Evolutionary conservation across 2,329 filamentous ascomycete species (phyloP), one percentile per base, ranked within the genome.

Genomic region (Bipolaris victoriae): DNA sequence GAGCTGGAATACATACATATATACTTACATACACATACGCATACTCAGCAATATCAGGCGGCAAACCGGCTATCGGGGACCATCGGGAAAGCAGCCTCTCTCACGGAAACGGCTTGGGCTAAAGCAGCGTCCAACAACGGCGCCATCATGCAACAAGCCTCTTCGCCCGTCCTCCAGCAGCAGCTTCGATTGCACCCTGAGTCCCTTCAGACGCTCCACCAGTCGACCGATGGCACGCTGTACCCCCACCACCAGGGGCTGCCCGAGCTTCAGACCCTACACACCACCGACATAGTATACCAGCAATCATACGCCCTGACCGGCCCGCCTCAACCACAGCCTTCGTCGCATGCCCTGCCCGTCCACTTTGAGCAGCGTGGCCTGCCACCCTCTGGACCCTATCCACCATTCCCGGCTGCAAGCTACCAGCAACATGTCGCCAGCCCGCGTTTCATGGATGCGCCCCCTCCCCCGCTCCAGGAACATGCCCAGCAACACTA

Each of bases 251-350:
- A 60, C 7, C 63, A 63, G 36, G 35, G 66, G 62, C 79, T 64
- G 67, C 78, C 65, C 13, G 60, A 66, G 50, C 72, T 82, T 24
- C 75, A 78, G 58, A 67, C 65, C 49, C 75, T 82, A 55, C 77
- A 80, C 55, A 59, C 63, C 20, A 66, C 54, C 62, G 61, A 66
- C 31, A 61, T 74, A 51, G 61, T 74, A 51, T 64, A 60, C 52
- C 62, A 63, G 10, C 65, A 63, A 22, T 60, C 60, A 13, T 64
- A 67, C 50, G 57, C 59, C 48, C 50, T 72, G 47, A 57, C 54
- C 55, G 65, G 56, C 13, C 54, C 65, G 49, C 56, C 61, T 41
- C 68, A 67, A 44, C 58, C 60, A 47, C 68, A 63, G 18, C 58
- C 62, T 29, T 51, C 57, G 15, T 43, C 64, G 26, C 69, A 72